Base-by-base conservation (phyloP, 805 yeast genomes). In the Yarrowia sp. region DNA sequence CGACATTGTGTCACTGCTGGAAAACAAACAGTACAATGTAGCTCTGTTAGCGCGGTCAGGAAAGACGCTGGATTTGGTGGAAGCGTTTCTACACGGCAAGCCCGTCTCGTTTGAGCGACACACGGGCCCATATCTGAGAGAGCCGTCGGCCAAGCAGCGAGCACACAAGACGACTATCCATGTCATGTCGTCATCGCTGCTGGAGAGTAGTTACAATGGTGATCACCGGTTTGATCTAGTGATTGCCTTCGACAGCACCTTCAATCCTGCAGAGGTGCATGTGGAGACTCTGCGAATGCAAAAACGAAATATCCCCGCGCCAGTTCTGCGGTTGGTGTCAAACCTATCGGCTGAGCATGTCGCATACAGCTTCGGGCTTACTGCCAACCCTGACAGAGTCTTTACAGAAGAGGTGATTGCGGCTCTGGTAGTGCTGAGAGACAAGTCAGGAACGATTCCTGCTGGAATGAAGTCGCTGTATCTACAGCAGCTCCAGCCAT, bases 301-400 rank as follows among this genome's bases (percentile, higher is more conserved):
- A 64, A 52, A 67, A 49, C 49, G 65, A 68, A 1, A 67, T 62
- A 11, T 81, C 85, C 2, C 85, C 10, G 82, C 88, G 0, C 87
- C 90, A 10, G 77, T 90, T 4, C 71, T 93, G 26, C 77, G 93
- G 38, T 77, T 93, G 24, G 85, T 90, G 3, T 88, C 97, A 1
- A 83, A 87, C 66, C 87, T 90, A 70, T 87, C 96, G 2, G 85
- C 90, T 26, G 97, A 93, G 70, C 98, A 93, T 73, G 86, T 91
- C 67, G 83, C 85, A 67, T 71, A 82, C 66, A 77, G 81, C 70
- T 82, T 85, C 78, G 66, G 76, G 68, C 65, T 58, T n/a, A 64
- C 38, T 16, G 71, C 58, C 67, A 73, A 69, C 11, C 69, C 67
- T 66, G 76, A 68, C 43, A 72, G 77, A 33, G 79, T 80, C 24